phyloP scores from a whole-genome alignment of 495 filamentous ascomycete genomes.

The Annulohypoxylon nitens region DNA sequence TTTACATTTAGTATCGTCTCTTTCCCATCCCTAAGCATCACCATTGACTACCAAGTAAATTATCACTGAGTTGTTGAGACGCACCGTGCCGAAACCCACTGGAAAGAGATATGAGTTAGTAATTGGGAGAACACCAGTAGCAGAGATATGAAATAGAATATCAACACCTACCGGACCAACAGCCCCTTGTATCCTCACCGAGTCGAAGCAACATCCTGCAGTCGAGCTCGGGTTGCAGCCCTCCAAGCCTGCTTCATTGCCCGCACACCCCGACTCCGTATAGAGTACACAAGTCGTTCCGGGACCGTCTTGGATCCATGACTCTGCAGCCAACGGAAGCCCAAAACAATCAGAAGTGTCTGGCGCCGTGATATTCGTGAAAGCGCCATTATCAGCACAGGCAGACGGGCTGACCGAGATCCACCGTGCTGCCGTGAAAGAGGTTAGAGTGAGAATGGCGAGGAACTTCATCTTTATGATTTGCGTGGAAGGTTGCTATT shows the following conservation, averaged over 20 bases:
- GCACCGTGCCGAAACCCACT: neutral
- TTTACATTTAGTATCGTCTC: too few relatives aligned
- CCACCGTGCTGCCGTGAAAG: neutral
- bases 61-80: neutral
- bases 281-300: neutral
- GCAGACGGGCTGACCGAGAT: neutral
- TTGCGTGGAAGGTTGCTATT: neutral
- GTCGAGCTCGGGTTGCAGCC: neutral
- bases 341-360: neutral
- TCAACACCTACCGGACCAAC: neutral
- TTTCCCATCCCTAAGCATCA: too few relatives aligned
- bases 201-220: neutral
- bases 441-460: neutral
- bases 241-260: neutral
- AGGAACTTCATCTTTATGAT: neutral
- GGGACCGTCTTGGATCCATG: neutral
- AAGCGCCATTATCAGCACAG: neutral
- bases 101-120: neutral
- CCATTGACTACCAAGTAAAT: neutral
- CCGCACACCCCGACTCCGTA: neutral
- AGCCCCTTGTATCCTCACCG: neutral
- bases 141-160: neutral
- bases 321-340: neutral
- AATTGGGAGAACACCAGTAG: neutral
- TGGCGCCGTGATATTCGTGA: neutral